Evolutionary conservation across 2,329 filamentous ascomycete genomes (phyloP).

Genomic region (Beauveria asiatica): DNA sequence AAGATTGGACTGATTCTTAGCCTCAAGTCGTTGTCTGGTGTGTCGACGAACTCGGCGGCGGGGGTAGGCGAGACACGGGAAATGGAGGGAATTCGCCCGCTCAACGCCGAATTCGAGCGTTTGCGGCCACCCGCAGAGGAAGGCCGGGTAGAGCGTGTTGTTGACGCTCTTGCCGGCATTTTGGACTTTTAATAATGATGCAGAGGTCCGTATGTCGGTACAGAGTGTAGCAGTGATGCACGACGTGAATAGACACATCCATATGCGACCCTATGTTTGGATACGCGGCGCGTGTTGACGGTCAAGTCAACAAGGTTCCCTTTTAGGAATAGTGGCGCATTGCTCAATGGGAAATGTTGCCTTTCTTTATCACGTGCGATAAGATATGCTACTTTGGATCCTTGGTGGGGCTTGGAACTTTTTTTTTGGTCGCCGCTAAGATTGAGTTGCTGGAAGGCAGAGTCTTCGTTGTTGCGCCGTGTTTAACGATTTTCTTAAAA

Average conservation of each 20-base stretch:
- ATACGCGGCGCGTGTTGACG: constrained; percentile 9
- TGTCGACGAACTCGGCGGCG: constrained; percentile 68
- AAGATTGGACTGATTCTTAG: constrained; percentile 66
- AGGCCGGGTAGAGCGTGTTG: constrained; percentile 35
- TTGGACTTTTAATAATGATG: not conserved
- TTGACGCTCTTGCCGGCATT: constrained; percentile 44
- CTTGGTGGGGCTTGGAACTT: constrained; percentile 12
- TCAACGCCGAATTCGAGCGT: constrained; percentile 27
- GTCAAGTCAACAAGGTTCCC: constrained; percentile 26
- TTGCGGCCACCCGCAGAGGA: constrained; percentile 34
- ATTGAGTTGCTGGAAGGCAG: not conserved
- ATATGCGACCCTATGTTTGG: constrained; percentile 12
- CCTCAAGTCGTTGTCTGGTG: constrained; percentile 61
- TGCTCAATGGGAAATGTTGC: not conserved
- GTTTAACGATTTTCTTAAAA: constrained; percentile 12
- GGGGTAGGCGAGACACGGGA: constrained; percentile 46
- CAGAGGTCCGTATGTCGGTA: not conserved
- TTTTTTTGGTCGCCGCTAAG: constrained; percentile 16
- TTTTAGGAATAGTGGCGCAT: constrained; percentile 19
- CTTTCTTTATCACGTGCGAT: constrained; percentile 27
- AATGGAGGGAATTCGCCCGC: constrained; percentile 35
- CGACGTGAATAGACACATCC: not conserved
- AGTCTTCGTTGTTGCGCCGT: not conserved
- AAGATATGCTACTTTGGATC: constrained; percentile 16
- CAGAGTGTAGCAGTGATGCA: not conserved